These are phyloP conservation scores for Tylopilus felleus DNA, from an alignment of 768 basidiomycete species.

Conservation along the genomic window DNA sequence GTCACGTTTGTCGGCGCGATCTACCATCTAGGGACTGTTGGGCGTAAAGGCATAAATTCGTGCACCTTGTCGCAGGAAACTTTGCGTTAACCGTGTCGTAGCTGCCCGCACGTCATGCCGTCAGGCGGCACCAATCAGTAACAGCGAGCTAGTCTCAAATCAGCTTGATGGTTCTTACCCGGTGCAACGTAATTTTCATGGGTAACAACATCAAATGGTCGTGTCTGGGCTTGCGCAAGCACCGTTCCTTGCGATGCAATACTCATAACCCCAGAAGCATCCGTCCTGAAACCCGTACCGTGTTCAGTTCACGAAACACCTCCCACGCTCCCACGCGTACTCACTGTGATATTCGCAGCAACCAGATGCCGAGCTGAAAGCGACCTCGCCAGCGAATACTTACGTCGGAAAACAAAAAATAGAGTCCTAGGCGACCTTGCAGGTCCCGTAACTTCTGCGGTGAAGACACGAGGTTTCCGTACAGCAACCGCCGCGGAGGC, in stretches of 20 bases:
- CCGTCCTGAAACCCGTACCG: slow-evolving; percentile 36
- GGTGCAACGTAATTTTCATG: slow-evolving; percentile 74
- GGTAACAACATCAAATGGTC: slow-evolving; percentile 74
- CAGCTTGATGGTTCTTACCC: slow-evolving; percentile 48
- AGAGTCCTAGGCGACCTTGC: slow-evolving; percentile 76
- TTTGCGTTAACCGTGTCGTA: slow-evolving; percentile 53
- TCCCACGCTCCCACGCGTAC: slow-evolving; percentile 28
- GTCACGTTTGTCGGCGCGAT: slow-evolving; percentile 5
- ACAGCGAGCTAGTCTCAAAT: slow-evolving; percentile 13
- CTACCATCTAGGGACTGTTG: slow-evolving; percentile 33
- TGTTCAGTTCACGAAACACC: slow-evolving; percentile 12
- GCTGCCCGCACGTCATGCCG: slow-evolving; percentile 27
- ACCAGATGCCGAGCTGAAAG: slow-evolving; percentile 70
- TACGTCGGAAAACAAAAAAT: slow-evolving; percentile 89
- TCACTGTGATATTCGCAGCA: slow-evolving; percentile 75
- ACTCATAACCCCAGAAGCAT: slow-evolving; percentile 47
- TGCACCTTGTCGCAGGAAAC: slow-evolving; percentile 55
- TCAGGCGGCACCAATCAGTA: slow-evolving; percentile 16
- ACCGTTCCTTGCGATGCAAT: slow-evolving; percentile 58
- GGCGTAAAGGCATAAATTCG: slow-evolving; percentile 53
- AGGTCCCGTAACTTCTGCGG: slow-evolving; percentile 78
- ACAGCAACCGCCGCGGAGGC: slow-evolving; percentile 59
- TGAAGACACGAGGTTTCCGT: slow-evolving; percentile 83
- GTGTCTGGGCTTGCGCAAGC: slow-evolving; percentile 70
- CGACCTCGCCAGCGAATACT: slow-evolving; percentile 76